phyloP scores from a whole-genome alignment of 495 filamentous ascomycete species.

The Penicillium turbatum region DNA sequence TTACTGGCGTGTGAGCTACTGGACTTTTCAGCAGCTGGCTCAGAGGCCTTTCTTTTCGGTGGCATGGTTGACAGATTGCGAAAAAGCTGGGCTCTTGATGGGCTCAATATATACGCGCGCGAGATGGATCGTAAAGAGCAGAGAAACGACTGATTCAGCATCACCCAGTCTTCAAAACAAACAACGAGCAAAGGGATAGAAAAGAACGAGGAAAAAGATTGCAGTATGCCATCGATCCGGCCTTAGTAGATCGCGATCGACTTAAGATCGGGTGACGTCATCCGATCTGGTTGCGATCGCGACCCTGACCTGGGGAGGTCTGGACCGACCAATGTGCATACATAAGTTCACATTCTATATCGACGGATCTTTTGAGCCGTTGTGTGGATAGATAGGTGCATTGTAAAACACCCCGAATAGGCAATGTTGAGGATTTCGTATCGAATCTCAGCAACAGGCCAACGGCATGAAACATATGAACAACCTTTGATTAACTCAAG shows the following conservation, averaged over 20 bases:
- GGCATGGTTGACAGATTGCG: conserved; percentile 17
- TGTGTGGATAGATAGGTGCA: no score
- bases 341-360: no score
- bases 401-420: no score
- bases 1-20: conserved; percentile 16
- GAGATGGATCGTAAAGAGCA: neutral
- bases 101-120: neutral
- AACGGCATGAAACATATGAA: no score
- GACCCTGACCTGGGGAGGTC: neutral
- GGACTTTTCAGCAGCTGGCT: conserved; percentile 3
- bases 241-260: conserved; percentile 3
- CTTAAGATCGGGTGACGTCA: conserved; percentile 4
- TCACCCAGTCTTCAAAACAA: neutral
- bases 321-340: no score
- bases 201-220: neutral
- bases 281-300: neutral
- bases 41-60: conserved; percentile 28
- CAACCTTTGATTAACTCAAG: no score
- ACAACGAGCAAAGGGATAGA: no score
- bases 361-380: no score
- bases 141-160: neutral
- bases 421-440: no score
- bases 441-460: no score
- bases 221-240: neutral
- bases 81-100: neutral